These are phyloP conservation scores for Yarrowia keelungensis DNA, from an alignment of 805 yeast genomes.

Conservation along the genomic window DNA sequence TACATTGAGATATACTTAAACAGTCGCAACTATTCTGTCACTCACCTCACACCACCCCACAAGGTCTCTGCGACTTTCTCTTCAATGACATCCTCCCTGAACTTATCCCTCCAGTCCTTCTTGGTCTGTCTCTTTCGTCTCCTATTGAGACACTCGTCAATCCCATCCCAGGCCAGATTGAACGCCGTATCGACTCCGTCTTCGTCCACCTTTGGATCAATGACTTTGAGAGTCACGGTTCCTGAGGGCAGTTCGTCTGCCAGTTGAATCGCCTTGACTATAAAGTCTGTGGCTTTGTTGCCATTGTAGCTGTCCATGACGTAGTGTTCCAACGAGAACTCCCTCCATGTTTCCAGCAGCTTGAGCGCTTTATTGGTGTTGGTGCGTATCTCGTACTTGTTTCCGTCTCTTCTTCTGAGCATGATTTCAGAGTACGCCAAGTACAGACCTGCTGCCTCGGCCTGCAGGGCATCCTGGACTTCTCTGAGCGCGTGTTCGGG, in stretches of 20 bases:
- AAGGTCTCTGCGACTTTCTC: not conserved
- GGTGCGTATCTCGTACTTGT: conserved; percentile 9
- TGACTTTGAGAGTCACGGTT: not conserved
- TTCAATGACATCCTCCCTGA: too few species aligned
- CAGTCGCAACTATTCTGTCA: too few species aligned
- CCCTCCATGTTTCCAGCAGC: not conserved
- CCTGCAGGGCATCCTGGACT: conserved; percentile 15
- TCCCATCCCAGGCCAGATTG: conserved; percentile 15
- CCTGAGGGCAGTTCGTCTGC: not conserved
- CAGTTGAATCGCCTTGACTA: not conserved
- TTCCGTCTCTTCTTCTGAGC: not conserved
- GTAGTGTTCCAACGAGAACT: not conserved
- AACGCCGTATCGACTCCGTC: conserved; percentile 2
- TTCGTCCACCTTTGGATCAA: conserved; percentile 1
- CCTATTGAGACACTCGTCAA: conserved; percentile 6
- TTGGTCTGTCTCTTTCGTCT: not conserved
- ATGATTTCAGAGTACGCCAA: conserved; percentile 7
- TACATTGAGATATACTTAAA: too few species aligned
- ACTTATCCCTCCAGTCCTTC: not conserved
- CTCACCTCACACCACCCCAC: too few species aligned
- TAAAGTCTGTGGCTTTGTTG: conserved; percentile 15
- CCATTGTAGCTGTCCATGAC: conserved; percentile 10
- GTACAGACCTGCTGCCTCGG: conserved; percentile 4
- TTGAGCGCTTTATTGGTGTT: not conserved
- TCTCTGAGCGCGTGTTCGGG: not conserved